Conservation (phyloP, 2,329 filamentous ascomycete genomes). For the Alternaria hordeiaustralica region DNA sequence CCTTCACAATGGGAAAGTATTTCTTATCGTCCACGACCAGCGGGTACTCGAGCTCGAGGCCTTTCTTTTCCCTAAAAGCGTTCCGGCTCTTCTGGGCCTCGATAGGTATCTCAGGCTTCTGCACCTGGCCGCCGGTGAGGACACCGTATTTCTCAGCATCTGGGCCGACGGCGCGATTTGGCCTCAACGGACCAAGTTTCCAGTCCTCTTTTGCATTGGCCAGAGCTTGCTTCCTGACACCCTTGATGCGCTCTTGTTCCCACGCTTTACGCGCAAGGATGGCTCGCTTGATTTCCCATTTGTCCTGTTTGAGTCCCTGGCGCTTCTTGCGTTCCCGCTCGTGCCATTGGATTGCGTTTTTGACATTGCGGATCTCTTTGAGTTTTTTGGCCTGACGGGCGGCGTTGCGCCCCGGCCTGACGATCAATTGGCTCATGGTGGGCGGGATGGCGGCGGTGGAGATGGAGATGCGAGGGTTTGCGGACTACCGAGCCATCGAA, state of each 20-base stretch:
- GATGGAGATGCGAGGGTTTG: conserved; percentile 12
- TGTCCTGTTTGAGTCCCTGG: conserved; percentile 31
- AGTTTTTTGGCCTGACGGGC: conserved; percentile 39
- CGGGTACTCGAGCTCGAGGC: conserved; percentile 31
- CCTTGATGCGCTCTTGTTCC: conserved; percentile 30
- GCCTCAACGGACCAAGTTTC: conserved; percentile 77
- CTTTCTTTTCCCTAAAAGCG: conserved; percentile 25
- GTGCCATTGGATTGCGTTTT: conserved; percentile 43
- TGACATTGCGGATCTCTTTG: conserved; percentile 52
- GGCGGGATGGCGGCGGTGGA: conserved; percentile 59
- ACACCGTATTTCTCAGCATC: conserved; percentile 66
- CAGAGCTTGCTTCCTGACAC: conserved; percentile 56
- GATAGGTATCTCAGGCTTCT: conserved; percentile 50
- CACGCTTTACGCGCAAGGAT: conserved; percentile 26
- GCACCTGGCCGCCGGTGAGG: conserved; percentile 45
- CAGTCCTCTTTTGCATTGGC: conserved; percentile 74
- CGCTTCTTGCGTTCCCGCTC: conserved; percentile 35
- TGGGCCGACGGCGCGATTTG: conserved; percentile 73
- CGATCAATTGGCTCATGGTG: conserved; percentile 45
- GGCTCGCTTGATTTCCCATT: conserved; percentile 39
- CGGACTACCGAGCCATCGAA: conserved; percentile 39
- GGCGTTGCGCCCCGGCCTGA: conserved; percentile 31
- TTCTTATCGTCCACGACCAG: conserved; percentile 39
- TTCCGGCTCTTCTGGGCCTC: conserved; percentile 35
- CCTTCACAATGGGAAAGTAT: conserved; percentile 51